Evolutionary conservation across 345 rosid genomes (phyloP).

Genomic region (Euclidium syriacum): DNA sequence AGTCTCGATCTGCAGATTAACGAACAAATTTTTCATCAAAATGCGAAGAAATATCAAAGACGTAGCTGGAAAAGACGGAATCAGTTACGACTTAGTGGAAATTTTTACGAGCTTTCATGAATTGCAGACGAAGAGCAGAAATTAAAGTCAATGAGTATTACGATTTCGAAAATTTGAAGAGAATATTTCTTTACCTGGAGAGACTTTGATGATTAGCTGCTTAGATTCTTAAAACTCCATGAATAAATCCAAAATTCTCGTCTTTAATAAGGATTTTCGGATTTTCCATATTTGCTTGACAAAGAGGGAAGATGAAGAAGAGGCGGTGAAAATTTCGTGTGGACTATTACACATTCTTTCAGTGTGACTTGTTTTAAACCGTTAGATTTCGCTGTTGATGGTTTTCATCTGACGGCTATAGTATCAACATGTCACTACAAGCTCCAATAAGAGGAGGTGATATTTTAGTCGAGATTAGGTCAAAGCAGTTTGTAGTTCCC

Average conservation of each 20-base stretch:
- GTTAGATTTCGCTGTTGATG: neutral
- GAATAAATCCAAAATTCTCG: neutral
- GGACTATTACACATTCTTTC: neutral
- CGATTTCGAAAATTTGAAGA: neutral
- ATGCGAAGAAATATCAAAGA: neutral
- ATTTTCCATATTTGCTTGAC: neutral
- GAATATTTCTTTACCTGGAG: neutral
- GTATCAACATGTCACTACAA: too few species aligned
- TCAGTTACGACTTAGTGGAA: neutral
- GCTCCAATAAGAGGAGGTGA: too few species aligned
- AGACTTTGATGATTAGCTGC: neutral
- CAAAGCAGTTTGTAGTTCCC: neutral
- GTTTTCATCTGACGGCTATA: neutral
- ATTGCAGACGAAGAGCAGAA: neutral
- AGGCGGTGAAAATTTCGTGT: neutral
- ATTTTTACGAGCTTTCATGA: too few species aligned
- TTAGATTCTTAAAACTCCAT: neutral
- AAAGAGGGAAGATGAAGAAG: constrained; percentile 13
- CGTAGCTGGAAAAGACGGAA: neutral
- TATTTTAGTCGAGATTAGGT: neutral
- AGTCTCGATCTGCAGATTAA: constrained; percentile 3
- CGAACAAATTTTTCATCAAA: neutral
- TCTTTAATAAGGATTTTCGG: neutral
- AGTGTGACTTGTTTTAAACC: neutral
- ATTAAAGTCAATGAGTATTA: neutral